Evolutionary conservation across 108 stramenopile genomes (phyloP).

Genomic region (Nitzschia sp.): DNA sequence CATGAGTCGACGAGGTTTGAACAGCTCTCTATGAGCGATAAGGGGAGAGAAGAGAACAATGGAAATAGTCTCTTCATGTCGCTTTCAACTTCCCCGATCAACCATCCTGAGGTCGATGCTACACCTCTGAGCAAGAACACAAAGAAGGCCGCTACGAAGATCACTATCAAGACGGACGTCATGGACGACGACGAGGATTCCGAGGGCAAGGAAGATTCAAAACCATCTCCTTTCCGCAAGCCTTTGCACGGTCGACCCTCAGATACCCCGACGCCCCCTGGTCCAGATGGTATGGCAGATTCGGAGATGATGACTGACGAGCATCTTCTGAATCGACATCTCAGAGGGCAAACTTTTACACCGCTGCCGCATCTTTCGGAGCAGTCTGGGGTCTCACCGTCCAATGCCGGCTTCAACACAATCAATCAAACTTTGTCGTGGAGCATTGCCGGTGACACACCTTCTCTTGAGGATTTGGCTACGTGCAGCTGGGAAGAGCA

Average conservation of each 20-base stretch:
- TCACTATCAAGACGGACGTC: slow-evolving; percentile 29
- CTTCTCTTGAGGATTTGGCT: slow-evolving; percentile 60
- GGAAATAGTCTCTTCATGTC: slow-evolving; percentile 44
- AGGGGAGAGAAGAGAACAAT: slow-evolving; percentile 5
- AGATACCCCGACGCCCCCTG: slow-evolving; percentile 51
- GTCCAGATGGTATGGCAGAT: slow-evolving; percentile 14
- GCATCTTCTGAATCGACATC: slow-evolving; percentile 65
- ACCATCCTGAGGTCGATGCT: slow-evolving; percentile 40
- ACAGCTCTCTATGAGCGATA: slow-evolving; percentile 53
- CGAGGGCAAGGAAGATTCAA: not conserved
- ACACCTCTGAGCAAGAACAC: slow-evolving; percentile 64
- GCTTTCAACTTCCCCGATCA: slow-evolving; percentile 60
- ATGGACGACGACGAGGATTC: slow-evolving; percentile 12
- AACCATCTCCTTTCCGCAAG: slow-evolving; percentile 15
- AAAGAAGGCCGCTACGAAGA: slow-evolving; percentile 18
- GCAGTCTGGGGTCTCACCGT: slow-evolving; percentile 33
- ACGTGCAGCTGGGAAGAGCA: slow-evolving; percentile 55
- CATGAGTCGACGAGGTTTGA: slow-evolving; percentile 39
- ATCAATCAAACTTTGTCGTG: slow-evolving; percentile 72
- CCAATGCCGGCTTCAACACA: slow-evolving; percentile 39
- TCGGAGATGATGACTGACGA: slow-evolving; percentile 62
- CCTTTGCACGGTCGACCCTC: slow-evolving; percentile 1
- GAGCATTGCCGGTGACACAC: slow-evolving; percentile 73
- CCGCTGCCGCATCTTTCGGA: slow-evolving; percentile 64
- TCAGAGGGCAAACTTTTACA: slow-evolving; percentile 83